Base-by-base conservation (phyloP, 2,329 filamentous ascomycete species). In the Diaporthe aspalathi region DNA sequence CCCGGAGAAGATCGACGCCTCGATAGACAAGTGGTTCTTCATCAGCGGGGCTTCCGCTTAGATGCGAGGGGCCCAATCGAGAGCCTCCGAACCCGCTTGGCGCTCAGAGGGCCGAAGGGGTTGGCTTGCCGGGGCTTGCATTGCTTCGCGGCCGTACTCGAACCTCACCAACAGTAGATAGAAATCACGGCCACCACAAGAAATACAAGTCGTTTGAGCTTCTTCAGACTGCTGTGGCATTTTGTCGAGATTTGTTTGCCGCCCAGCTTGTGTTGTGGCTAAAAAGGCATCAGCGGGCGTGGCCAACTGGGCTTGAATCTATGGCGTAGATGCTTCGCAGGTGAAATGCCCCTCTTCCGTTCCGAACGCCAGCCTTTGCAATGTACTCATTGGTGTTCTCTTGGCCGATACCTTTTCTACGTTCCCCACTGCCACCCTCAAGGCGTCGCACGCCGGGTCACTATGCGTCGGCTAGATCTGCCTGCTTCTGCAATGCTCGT, bases 11-110 rank as follows among this genome's bases (percentile, higher is more conserved):
- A 97, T 99, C 78, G 96, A 99, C 82, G 89, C 91, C 82, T 97
- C 92, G 84, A 97, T 98, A 81, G 96, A 99, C 91, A 99, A 99
- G 91, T 99, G 96, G 96, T 99, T 99, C 93, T 99, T 98, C 91
- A 99, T 99, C 85, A 97, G 94, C 83, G 96, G 96, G 84, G 96
- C 96, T 81, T 94, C 94, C 78, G 88, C 92, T 78, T 95, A 93
- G 63, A 65, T 50, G 45, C 14, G 6, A 45, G 29, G 67, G n/a
- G 16, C 29, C 45, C 29, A 38, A 20, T 50, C 22, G 22, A 60
- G 40, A 40, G 38, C 27, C 12, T 60, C n/a, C n/a, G 53, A 40
- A 20, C 6, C 22, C 29, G 53, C 7, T 17, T 27, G 43, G 20
- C 17, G n/a, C 53, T 22, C 43, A 43, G 47, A 40, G 24, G 35